phyloP scores from a whole-genome alignment of 2,329 filamentous ascomycete species.

The Colletotrichum salicis region DNA sequence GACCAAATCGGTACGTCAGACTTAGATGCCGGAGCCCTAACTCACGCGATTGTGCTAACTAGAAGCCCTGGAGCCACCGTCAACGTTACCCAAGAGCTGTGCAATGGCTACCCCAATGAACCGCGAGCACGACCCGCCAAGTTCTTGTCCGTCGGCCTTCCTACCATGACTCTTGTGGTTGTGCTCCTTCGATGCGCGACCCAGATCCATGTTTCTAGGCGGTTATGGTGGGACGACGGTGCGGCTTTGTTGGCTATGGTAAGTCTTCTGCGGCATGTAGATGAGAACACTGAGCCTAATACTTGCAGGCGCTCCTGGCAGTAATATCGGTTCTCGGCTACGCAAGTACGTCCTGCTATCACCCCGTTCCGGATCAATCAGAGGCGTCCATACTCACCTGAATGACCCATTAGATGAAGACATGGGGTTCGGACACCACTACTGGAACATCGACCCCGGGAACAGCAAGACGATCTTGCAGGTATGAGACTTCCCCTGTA shows the following conservation, averaged over 20 bases:
- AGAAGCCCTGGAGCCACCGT: not conserved
- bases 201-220: not conserved
- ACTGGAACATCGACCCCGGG: slow-evolving; percentile 38
- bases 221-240: slow-evolving; percentile 36
- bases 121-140: not conserved
- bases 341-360: not conserved
- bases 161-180: not conserved
- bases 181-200: slow-evolving; percentile 18
- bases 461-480: slow-evolving; percentile 26
- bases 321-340: too few relatives aligned
- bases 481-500: not conserved
- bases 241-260: slow-evolving; percentile 26
- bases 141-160: slow-evolving; percentile 6
- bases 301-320: too few relatives aligned
- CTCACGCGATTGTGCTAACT: not conserved
- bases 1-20: slow-evolving; percentile 20
- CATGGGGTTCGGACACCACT: slow-evolving; percentile 39
- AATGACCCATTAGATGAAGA: not conserved
- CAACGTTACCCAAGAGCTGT: not conserved
- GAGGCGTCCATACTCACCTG: too few relatives aligned
- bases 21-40: too few relatives aligned
- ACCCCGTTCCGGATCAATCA: too few relatives aligned
- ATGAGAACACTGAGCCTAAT: too few relatives aligned
- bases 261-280: not conserved
- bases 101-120: slow-evolving; percentile 19